Base-by-base conservation (phyloP, 2,329 filamentous ascomycete species). In the Juglanconis juglandina region DNA sequence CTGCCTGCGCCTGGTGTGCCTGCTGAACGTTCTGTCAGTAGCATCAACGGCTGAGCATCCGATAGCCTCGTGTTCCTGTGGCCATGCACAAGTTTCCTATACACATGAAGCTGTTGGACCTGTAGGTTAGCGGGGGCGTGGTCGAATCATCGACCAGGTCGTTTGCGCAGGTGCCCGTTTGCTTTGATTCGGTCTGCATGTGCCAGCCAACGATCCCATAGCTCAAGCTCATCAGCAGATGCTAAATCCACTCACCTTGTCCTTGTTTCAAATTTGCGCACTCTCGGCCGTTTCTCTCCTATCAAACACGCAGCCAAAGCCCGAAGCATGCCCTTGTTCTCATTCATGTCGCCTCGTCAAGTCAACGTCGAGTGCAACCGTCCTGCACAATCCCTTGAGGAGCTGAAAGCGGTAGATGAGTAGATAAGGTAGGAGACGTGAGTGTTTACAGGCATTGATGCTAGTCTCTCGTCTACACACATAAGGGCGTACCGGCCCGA, bases 101-200 rank as follows among this genome's bases (percentile, higher is more conserved):
- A 65, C 61, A 67, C 65, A 62, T 64, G 62, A 64, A 65, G 50
- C 64, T 66, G 64, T 68, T 67, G 64, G 61, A 56, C 63, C 63
- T 68, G 62, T 63, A 63, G 64, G 63, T 63, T 65, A 60, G 53
- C 59, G 53, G 55, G 57, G 62, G 64, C 59, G 41, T 62, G 60
- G 62, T 58, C 59, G 64, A 66, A 66, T 65, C 62, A 66, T 60
- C 50, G 50, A 60, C 57, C 62, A 65, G 62, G 67, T 72, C 67
- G 68, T 73, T 70, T 74, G 75, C 73, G 76, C 73, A 72, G 67
- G 69, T 70, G 72, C 69, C 75, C 75, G 74, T 71, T 64, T 67
- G 67, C 66, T 69, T 68, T 67, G 69, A 67, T 66, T 62, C 66
- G 68, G 66, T 66, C 68, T 68, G 67, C 68, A 67, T 57, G 59